These are phyloP conservation scores for Fusarium austroafricanum DNA, from an alignment of 2,329 filamentous ascomycete genomes.

Conservation along the genomic window DNA sequence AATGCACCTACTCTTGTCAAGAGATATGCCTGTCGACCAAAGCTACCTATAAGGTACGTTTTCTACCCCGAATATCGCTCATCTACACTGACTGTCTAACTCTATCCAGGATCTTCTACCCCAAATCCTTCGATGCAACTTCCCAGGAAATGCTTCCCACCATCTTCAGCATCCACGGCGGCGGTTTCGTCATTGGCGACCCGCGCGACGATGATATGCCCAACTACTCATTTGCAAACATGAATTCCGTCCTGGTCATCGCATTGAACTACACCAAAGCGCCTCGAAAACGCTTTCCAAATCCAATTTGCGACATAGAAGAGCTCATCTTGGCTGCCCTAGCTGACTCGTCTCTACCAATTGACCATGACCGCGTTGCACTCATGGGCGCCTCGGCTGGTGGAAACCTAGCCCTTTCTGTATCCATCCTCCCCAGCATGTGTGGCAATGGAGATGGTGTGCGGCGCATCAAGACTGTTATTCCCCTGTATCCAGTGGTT, in stretches of 20 bases:
- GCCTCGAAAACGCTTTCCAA: constrained; percentile 7
- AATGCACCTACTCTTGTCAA: constrained; percentile 10
- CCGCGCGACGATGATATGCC: constrained; percentile 19
- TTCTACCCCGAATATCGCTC: rapidly evolving
- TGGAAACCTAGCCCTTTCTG: constrained; percentile 14
- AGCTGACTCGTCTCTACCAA: neutral
- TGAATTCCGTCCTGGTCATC: constrained; percentile 18
- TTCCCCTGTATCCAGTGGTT: constrained; percentile 9
- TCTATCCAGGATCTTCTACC: constrained; percentile 8
- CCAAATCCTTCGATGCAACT: neutral
- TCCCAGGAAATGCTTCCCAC: neutral
- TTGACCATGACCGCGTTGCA: constrained; percentile 17
- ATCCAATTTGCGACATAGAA: constrained; percentile 19
- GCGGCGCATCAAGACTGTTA: neutral
- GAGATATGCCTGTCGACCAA: constrained; percentile 13
- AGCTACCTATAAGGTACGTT: constrained; percentile 6
- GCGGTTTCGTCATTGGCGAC: constrained; percentile 22
- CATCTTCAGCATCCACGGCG: constrained; percentile 17
- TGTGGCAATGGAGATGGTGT: constrained; percentile 24
- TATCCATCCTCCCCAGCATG: constrained; percentile 22
- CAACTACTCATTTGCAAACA: constrained; percentile 21
- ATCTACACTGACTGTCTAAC: too few species aligned
- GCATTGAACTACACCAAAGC: constrained; percentile 27
- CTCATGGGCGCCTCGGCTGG: constrained; percentile 23
- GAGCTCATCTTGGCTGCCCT: constrained; percentile 13